Conservation (phyloP, 164 flowering plant species). For the Pachysandra terminalis region DNA sequence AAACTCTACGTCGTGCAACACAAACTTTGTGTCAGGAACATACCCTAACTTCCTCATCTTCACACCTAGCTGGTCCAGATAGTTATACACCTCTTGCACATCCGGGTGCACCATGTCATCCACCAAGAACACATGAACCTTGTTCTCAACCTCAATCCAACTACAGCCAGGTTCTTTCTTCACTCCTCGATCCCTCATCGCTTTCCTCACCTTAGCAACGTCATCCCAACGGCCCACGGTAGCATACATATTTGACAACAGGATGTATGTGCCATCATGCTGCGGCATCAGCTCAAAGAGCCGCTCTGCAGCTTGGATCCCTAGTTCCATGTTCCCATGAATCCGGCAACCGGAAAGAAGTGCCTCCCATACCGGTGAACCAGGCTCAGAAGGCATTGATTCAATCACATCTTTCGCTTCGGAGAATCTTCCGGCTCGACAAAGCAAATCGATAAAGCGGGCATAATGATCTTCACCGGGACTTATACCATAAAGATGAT, state of each 20-base stretch:
- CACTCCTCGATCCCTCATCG: slow-evolving; percentile 75
- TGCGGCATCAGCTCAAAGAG: slow-evolving; percentile 61
- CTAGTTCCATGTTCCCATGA: slow-evolving; percentile 68
- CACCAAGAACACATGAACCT: slow-evolving; percentile 74
- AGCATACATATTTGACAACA: slow-evolving; percentile 69
- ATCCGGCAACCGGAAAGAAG: slow-evolving; percentile 69
- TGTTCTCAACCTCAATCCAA: slow-evolving; percentile 72
- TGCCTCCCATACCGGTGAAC: slow-evolving; percentile 72
- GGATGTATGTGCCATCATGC: slow-evolving; percentile 69
- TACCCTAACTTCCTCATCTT: slow-evolving; percentile 71
- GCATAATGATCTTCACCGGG: slow-evolving; percentile 87
- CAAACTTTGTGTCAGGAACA: slow-evolving; percentile 61
- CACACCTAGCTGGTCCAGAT: slow-evolving; percentile 42
- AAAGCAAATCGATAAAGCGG: slow-evolving; percentile 63
- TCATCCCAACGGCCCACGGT: slow-evolving; percentile 52
- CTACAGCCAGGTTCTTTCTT: slow-evolving; percentile 94
- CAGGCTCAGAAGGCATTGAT: slow-evolving; percentile 60
- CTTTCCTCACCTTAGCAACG: slow-evolving; percentile 55
- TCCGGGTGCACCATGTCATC: slow-evolving; percentile 69
- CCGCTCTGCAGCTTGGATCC: slow-evolving; percentile 57
- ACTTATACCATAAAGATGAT: slow-evolving; percentile 33
- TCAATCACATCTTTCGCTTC: slow-evolving; percentile 57
- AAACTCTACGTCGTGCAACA: slow-evolving; percentile 56
- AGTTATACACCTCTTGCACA: slow-evolving; percentile 43
- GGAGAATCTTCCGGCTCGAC: slow-evolving; percentile 69